Percentiles rank a stretch among this genome's conserved stretches.
These are phyloP conservation scores for Solanum hybrid DNA, from an alignment of 305 asterid genomes.

Conservation along the genomic window DNA sequence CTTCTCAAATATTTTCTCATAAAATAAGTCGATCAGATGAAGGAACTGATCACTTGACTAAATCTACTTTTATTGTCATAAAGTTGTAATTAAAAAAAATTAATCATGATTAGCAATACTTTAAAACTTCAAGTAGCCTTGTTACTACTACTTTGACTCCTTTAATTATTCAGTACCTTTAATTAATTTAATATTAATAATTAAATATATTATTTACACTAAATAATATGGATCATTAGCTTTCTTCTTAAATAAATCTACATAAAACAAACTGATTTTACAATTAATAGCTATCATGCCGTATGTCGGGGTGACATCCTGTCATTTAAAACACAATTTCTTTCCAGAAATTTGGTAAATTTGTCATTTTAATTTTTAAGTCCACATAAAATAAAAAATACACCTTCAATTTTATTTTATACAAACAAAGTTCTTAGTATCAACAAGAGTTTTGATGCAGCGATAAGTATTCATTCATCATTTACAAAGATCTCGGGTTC, in stretches of 20 bases:
- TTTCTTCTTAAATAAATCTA: slow-evolving; percentile 1
- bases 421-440: neutral
- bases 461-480: neutral
- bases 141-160: slow-evolving; percentile 3
- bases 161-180: neutral
- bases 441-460: rapidly evolving
- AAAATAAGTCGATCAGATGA: neutral
- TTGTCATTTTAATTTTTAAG: neutral
- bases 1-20: neutral
- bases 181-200: neutral
- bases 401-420: neutral
- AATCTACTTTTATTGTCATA: neutral
- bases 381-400: neutral
- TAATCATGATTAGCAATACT: neutral
- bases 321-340: slow-evolving; percentile 10
- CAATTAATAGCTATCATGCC: slow-evolving; percentile 14
- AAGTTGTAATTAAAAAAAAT: neutral
- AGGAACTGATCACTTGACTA: neutral
- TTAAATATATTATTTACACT: neutral
- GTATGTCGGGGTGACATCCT: slow-evolving; percentile 30
- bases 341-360: neutral
- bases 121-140: neutral
- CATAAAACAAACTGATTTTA: slow-evolving; percentile 1
- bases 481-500: neutral
- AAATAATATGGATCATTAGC: neutral